A percentile compares a stretch with the other conserved stretches of the same genome.
phyloP scores from a whole-genome alignment of 768 basidiomycete species.

The Hygrocybe coccinea region DNA sequence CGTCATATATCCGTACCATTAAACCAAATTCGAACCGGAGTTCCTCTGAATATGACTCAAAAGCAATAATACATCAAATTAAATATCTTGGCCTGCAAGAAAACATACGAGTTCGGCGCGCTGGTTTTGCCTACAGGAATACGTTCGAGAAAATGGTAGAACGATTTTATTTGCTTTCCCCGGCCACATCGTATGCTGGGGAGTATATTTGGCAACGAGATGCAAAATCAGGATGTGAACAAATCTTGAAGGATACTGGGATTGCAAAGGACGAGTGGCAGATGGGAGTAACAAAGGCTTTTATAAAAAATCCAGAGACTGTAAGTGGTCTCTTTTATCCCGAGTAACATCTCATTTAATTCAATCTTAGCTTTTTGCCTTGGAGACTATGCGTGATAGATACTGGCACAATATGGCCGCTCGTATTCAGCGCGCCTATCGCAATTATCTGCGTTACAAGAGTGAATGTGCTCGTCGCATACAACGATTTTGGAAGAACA shows the following conservation, averaged over 20 bases:
- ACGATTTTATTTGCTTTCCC: conserved; percentile 92
- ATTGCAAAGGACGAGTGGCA: conserved; percentile 98
- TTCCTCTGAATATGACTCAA: conserved; percentile 83
- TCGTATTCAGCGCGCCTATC: conserved; percentile 93
- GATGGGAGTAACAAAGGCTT: conserved; percentile 97
- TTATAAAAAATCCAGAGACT: conserved; percentile 99
- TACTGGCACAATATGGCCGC: conserved; percentile 99
- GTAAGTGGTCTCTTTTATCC: conserved; percentile 39
- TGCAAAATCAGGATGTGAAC: conserved; percentile 83
- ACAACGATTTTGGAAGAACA: conserved; percentile 98
- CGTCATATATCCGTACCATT: conserved; percentile 98
- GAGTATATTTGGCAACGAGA: conserved; percentile 97
- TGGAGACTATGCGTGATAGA: conserved; percentile 97
- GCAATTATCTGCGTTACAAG: conserved; percentile 93
- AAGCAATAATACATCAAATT: conserved; percentile 96
- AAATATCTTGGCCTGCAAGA: conserved; percentile 98
- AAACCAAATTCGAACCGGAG: conserved; percentile 98
- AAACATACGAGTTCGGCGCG: conserved; percentile 94
- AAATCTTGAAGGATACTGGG: conserved; percentile 90
- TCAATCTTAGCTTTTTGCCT: conserved; percentile 74
- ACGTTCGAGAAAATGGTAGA: conserved; percentile 99
- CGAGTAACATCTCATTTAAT: conserved; percentile 5
- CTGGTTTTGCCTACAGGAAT: conserved; percentile 97
- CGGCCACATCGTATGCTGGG: conserved; percentile 94
- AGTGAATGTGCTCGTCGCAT: conserved; percentile 93